Evolutionary conservation across 2,329 filamentous ascomycete species (phyloP).

Genomic region (Fusarium oligoseptatum): DNA sequence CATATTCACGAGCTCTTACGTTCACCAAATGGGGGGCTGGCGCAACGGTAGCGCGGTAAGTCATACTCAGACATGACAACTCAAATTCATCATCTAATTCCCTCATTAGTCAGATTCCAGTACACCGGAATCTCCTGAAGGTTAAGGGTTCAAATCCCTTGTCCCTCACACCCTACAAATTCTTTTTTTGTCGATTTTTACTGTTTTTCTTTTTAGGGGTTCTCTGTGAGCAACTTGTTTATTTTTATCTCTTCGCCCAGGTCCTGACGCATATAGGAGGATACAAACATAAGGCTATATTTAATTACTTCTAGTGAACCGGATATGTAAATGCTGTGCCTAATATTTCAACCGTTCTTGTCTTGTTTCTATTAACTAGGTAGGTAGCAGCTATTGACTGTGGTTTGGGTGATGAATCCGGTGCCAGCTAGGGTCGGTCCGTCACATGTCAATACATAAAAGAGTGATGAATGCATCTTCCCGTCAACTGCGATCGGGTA

Average conservation of each 20-base stretch:
- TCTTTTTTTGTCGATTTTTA: neutral
- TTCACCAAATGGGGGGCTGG: neutral
- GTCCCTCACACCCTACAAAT: neutral
- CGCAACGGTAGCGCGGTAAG: constrained; percentile 6
- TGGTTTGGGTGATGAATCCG: neutral
- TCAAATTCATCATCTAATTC: neutral
- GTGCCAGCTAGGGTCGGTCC: neutral
- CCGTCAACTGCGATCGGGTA: too few relatives aligned
- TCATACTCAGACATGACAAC: neutral
- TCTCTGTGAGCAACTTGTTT: neutral
- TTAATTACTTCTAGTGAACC: too few relatives aligned
- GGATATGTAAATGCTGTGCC: neutral
- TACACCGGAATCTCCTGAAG: neutral
- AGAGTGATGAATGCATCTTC: neutral
- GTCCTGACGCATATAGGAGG: neutral
- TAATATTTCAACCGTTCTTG: neutral
- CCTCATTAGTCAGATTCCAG: neutral
- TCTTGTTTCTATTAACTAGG: neutral
- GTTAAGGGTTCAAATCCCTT: constrained; percentile 8
- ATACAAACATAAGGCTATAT: neutral
- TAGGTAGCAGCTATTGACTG: too few relatives aligned
- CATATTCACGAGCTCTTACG: too few relatives aligned
- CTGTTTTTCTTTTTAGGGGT: neutral
- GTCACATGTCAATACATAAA: neutral
- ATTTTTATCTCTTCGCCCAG: neutral